Evolutionary conservation across 2,329 filamentous ascomycete genomes (phyloP).

Genomic region (Aspergillus sp.): DNA sequence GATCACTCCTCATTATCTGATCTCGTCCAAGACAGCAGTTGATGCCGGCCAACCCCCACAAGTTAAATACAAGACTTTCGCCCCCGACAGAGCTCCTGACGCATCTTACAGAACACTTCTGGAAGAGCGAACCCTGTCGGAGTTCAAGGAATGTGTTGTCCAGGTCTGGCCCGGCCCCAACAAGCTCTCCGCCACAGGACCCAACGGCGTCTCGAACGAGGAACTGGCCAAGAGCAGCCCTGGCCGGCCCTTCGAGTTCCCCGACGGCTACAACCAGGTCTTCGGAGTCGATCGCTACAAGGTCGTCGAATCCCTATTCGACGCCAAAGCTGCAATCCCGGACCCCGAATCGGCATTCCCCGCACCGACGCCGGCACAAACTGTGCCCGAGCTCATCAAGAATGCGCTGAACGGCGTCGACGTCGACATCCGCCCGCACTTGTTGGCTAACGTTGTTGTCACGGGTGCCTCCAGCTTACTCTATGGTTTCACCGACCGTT

Average conservation of each 20-base stretch:
- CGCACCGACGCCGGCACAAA: conserved; percentile 69
- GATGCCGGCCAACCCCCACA: conserved; percentile 81
- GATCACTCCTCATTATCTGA: conserved; percentile 80
- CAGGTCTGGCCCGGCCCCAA: conserved; percentile 87
- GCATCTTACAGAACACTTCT: conserved; percentile 79
- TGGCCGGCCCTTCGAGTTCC: conserved; percentile 92
- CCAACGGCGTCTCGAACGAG: conserved; percentile 66
- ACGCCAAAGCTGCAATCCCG: conserved; percentile 72
- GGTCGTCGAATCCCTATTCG: conserved; percentile 86
- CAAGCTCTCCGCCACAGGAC: conserved; percentile 55
- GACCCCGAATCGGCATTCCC: conserved; percentile 48
- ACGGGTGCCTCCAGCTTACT: conserved; percentile 85
- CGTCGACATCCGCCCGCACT: conserved; percentile 78
- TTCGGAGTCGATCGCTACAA: conserved; percentile 87
- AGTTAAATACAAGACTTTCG: conserved; percentile 72
- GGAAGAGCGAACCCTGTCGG: conserved; percentile 88
- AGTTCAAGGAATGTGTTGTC: conserved; percentile 97
- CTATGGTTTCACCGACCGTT: conserved; percentile 86
- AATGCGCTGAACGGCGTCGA: conserved; percentile 77
- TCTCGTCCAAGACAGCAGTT: conserved; percentile 83
- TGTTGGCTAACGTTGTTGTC: conserved; percentile 88
- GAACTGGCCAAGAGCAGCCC: conserved; percentile 72
- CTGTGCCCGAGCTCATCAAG: conserved; percentile 79
- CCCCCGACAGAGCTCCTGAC: conserved; percentile 56
- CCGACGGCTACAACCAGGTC: conserved; percentile 93